Percentiles rank a stretch among this genome's conserved stretches.
Evolutionary conservation across 73 alveolate genomes (phyloP).

Genomic region (Tetrahymena malaccensis): DNA sequence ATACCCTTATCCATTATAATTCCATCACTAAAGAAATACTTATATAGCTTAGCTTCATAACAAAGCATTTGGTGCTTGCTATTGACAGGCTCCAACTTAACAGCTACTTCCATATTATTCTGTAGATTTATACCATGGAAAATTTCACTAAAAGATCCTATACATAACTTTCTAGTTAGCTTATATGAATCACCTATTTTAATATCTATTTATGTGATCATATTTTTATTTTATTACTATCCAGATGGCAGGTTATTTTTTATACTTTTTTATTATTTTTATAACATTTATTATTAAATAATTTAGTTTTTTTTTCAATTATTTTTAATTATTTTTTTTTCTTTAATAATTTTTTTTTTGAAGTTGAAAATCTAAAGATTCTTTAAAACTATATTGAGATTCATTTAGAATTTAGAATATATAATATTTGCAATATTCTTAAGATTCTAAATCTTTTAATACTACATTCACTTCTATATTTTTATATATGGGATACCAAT

Average conservation of each 20-base stretch:
- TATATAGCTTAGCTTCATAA: conserved; percentile 29
- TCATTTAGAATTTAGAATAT: too few species aligned
- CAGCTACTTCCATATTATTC: conserved; percentile 45
- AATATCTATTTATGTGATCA: conserved; percentile 20
- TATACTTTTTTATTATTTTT: neutral
- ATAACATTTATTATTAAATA: neutral
- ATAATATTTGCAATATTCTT: too few species aligned
- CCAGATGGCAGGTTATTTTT: neutral
- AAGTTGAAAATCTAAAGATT: too few species aligned
- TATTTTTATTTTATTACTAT: neutral
- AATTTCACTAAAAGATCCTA: conserved; percentile 50
- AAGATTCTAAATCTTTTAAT: too few species aligned
- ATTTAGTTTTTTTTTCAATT: neutral
- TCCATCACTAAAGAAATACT: conserved; percentile 20
- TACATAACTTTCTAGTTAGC: conserved; percentile 39
- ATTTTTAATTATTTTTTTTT: neutral
- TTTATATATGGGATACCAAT: too few species aligned
- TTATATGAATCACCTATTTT: conserved; percentile 33
- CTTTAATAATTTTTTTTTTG: neutral
- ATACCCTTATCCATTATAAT: conserved; percentile 37
- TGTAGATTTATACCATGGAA: conserved; percentile 37
- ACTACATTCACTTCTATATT: too few species aligned
- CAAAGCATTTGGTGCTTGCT: conserved; percentile 44
- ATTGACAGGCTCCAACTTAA: conserved; percentile 46
- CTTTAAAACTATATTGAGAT: too few species aligned